A percentile compares a stretch with the other conserved stretches of the same genome.
Evolutionary conservation across 495 filamentous ascomycete species (phyloP).

Genomic region (Neurospora sp.): DNA sequence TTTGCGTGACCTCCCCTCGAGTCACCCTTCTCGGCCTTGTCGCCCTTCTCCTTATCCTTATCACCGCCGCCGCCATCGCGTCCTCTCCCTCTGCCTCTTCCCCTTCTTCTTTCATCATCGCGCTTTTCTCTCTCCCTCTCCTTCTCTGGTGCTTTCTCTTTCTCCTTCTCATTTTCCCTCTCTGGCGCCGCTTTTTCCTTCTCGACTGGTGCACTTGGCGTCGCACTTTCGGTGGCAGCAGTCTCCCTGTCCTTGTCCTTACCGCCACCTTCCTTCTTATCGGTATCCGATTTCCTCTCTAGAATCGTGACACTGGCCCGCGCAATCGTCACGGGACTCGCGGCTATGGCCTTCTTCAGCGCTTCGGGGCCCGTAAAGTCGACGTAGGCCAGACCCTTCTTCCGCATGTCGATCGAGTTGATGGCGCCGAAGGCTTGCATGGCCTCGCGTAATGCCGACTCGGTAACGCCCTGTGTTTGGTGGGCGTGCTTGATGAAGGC

Average conservation of each 20-base stretch:
- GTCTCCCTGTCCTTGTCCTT: background rate
- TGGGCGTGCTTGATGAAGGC: conserved; percentile 94
- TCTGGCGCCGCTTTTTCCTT: background rate
- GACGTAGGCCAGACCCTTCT: conserved; percentile 87
- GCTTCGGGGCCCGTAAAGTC: conserved; percentile 65
- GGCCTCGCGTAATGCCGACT: conserved; percentile 59
- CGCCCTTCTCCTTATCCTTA: conserved; percentile 5
- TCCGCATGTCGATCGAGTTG: conserved; percentile 72
- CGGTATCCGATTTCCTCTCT: conserved; percentile 57
- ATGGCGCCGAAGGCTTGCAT: conserved; percentile 62
- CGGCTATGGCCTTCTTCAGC: conserved; percentile 67
- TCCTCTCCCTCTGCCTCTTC: conserved; percentile 14
- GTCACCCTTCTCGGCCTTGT: conserved; percentile 4
- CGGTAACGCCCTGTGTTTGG: conserved; percentile 82
- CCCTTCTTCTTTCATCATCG: conserved; percentile 3
- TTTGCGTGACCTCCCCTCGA: conserved; percentile 1
- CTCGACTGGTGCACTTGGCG: background rate
- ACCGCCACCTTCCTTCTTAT: conserved; percentile 13
- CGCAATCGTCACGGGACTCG: conserved; percentile 68
- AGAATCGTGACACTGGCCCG: conserved; percentile 80
- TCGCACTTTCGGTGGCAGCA: background rate
- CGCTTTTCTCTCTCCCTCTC: conserved; percentile 6
- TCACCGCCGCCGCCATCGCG: conserved; percentile 7
- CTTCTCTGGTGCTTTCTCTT: conserved; percentile 1
- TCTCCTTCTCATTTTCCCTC: conserved; percentile 3